phyloP scores from a whole-genome alignment of 2,329 filamentous ascomycete species.

The Trichoderma lentiforme region DNA sequence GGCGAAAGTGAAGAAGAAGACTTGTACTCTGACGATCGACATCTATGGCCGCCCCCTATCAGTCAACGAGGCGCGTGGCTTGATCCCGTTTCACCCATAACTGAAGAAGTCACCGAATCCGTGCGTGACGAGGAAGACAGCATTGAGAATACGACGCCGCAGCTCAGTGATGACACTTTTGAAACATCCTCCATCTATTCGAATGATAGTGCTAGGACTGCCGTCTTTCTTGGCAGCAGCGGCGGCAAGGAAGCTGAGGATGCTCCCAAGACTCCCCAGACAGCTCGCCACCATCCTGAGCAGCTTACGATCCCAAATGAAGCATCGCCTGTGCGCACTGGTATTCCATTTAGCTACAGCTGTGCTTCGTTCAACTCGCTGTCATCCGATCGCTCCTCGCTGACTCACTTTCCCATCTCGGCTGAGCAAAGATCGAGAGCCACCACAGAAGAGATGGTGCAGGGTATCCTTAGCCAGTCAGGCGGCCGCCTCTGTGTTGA shows the following conservation, averaged over 20 bases:
- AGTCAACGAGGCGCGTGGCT: neutral
- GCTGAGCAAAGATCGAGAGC: slow-evolving; percentile 24
- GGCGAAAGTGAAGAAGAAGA: neutral
- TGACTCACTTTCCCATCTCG: slow-evolving; percentile 31
- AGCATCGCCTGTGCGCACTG: neutral
- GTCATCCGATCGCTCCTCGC: slow-evolving; percentile 22
- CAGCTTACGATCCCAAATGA: neutral
- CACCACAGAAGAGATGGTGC: slow-evolving; percentile 25
- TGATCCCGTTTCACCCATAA: neutral
- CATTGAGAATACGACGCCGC: neutral
- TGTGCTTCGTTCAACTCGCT: slow-evolving; percentile 18
- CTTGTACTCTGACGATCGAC: slow-evolving; percentile 7
- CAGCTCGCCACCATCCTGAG: neutral
- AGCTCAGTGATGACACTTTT: slow-evolving; percentile 11
- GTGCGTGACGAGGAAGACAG: neutral
- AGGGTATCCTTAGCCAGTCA: slow-evolving; percentile 25
- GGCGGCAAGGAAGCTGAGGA: neutral
- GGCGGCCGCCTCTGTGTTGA: slow-evolving; percentile 23
- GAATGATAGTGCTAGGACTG: slow-evolving; percentile 22
- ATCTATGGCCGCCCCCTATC: slow-evolving; percentile 4
- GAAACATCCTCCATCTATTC: slow-evolving; percentile 26
- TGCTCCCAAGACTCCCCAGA: neutral
- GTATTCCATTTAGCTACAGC: slow-evolving; percentile 13
- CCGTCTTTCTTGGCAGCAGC: slow-evolving; percentile 12
- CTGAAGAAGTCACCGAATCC: neutral